phyloP scores from a whole-genome alignment of 1,284 basidiomycete species.

The Violaceomyces palustris region DNA sequence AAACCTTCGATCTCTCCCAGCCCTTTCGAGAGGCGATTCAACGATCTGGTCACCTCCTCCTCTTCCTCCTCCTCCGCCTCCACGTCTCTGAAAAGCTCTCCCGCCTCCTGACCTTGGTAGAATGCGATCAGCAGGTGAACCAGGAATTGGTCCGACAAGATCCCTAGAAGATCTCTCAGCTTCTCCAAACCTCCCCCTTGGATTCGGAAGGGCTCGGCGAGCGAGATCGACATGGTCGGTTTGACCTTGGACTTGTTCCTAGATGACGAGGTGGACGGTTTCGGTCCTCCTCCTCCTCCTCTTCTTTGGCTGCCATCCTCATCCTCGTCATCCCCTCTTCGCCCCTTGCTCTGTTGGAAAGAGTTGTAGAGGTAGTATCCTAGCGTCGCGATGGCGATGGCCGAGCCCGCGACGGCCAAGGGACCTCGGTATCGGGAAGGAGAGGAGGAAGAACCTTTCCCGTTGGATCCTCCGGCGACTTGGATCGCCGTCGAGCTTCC shows the following conservation, averaged over 20 bases:
- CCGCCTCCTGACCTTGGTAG: no score
- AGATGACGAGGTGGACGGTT: neutral
- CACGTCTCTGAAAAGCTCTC: slow-evolving; percentile 2
- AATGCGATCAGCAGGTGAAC: slow-evolving; percentile 26
- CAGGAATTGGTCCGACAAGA: slow-evolving; percentile 8
- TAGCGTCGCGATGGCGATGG: slow-evolving; percentile 15
- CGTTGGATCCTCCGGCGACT: neutral
- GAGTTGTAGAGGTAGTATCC: slow-evolving; percentile 18
- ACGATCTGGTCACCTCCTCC: slow-evolving; percentile 9
- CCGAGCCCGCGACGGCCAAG: slow-evolving; percentile 13
- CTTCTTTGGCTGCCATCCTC: slow-evolving; percentile 5
- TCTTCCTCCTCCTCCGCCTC: neutral
- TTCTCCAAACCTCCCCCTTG: neutral
- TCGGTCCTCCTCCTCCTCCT: neutral
- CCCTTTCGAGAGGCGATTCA: neutral
- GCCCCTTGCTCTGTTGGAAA: slow-evolving; percentile 1
- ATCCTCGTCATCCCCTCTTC: slow-evolving; percentile 11
- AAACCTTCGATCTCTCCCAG: slow-evolving; percentile 7
- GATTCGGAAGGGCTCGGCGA: slow-evolving; percentile 13
- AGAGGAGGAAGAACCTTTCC: no score
- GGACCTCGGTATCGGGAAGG: slow-evolving; percentile 4
- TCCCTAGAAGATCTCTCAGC: slow-evolving; percentile 8
- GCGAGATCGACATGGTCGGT: slow-evolving; percentile 12
- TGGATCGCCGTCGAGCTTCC: no score
- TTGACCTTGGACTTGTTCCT: neutral